These are phyloP conservation scores for Thuja plicata DNA, from an alignment of 83 land plant species.

Conservation along the genomic window DNA sequence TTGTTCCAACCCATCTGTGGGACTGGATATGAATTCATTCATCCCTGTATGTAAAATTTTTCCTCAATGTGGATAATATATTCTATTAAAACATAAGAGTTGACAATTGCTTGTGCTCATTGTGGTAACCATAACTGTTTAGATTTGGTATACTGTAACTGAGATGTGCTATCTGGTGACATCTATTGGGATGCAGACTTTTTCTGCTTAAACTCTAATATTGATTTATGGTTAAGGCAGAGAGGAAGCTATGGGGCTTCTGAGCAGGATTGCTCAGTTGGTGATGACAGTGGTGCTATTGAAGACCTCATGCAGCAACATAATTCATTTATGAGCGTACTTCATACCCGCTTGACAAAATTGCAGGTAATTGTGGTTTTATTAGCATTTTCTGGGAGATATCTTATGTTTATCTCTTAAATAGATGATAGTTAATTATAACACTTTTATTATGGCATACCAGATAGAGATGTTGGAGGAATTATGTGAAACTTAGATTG, in stretches of 20 bases:
- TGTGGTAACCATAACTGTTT: background rate
- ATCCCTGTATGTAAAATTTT: slow-evolving; percentile 28
- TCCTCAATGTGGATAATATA: background rate
- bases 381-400: background rate
- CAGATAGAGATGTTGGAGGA: no score
- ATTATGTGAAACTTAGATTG: background rate
- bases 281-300: slow-evolving; percentile 59
- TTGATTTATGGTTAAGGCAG: slow-evolving; percentile 21
- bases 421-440: background rate
- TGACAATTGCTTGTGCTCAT: background rate
- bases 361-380: slow-evolving; percentile 53
- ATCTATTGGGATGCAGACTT: background rate
- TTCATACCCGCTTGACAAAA: slow-evolving; percentile 77
- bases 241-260: slow-evolving; percentile 29
- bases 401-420: background rate
- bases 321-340: slow-evolving; percentile 45
- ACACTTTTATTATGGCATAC: background rate
- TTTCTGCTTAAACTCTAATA: background rate
- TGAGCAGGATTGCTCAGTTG: slow-evolving; percentile 31
- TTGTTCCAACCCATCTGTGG: slow-evolving; percentile 24
- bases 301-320: slow-evolving; percentile 62
- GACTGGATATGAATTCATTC: slow-evolving; percentile 31
- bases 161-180: background rate
- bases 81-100: background rate
- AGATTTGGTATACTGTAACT: background rate